Evolutionary conservation across 805 yeast genomes (phyloP).

Genomic region (Wickerhamomyces strasburgensis): DNA sequence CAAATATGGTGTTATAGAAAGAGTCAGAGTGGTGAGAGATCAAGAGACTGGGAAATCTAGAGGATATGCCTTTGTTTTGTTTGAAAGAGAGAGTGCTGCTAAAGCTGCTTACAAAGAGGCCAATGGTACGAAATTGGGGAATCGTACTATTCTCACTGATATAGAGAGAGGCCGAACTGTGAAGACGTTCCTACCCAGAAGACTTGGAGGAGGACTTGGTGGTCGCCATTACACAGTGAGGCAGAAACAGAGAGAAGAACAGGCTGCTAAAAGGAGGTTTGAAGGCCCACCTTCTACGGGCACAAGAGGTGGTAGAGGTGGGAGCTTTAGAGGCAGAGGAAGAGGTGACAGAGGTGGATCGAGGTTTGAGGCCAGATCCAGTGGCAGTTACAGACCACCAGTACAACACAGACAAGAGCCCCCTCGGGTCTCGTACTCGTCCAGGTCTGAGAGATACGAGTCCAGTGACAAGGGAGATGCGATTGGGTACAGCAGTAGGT

Average conservation of each 20-base stretch:
- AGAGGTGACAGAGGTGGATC: constrained; percentile 11
- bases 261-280: constrained; percentile 5
- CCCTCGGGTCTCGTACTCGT: too few relatives aligned
- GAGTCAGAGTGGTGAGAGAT: constrained; percentile 51
- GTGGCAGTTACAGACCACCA: constrained; percentile 2
- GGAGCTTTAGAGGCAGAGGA: constrained; percentile 7
- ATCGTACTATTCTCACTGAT: constrained; percentile 60
- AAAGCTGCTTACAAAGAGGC: constrained; percentile 55
- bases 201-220: constrained; percentile 92
- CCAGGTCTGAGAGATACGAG: constrained; percentile 1
- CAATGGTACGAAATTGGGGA: constrained; percentile 47
- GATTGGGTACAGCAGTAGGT: constrained; percentile 21
- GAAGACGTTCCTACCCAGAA: constrained; percentile 64
- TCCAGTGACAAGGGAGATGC: constrained; percentile 1
- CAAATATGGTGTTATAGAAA: constrained; percentile 67
- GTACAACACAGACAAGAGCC: too few relatives aligned
- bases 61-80: constrained; percentile 85
- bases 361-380: constrained; percentile 1
- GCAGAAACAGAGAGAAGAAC: constrained; percentile 14
- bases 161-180: constrained; percentile 64
- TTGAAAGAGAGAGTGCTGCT: constrained; percentile 55
- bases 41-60: constrained; percentile 48
- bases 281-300: constrained; percentile 7
- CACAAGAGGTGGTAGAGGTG: constrained; percentile 10
- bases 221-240: constrained; percentile 61